A percentile compares a stretch with the other conserved stretches of the same genome.
phyloP scores from a whole-genome alignment of 768 basidiomycete genomes.

The Pleurotus giganteus region DNA sequence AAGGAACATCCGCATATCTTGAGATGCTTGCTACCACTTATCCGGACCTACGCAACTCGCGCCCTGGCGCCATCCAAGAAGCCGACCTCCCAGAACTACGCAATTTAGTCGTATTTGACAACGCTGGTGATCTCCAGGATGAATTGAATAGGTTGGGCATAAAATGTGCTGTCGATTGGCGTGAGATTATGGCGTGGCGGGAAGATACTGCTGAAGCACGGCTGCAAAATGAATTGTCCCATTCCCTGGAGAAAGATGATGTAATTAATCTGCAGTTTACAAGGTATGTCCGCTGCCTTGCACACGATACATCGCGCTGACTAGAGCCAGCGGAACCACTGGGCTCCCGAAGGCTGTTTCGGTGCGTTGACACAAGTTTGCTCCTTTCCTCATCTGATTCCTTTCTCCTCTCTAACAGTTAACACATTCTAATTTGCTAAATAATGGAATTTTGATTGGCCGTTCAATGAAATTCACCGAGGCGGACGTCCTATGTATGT shows the following conservation, averaged over 20 bases:
- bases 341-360: conserved; percentile 83
- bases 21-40: conserved; percentile 56
- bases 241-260: conserved; percentile 55
- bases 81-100: conserved; percentile 58
- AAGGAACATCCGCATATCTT: conserved; percentile 53
- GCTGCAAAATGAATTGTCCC: conserved; percentile 39
- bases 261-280: conserved; percentile 85
- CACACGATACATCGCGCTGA: neutral
- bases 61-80: conserved; percentile 56
- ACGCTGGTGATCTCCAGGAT: conserved; percentile 36
- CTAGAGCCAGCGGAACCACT: conserved; percentile 64
- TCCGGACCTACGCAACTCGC: conserved; percentile 48
- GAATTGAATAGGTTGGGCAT: conserved; percentile 41
- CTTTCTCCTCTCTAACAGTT: conserved; percentile 40
- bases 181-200: conserved; percentile 69
- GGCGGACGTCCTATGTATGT: conserved; percentile 67
- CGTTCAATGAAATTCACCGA: conserved; percentile 68
- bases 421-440: conserved; percentile 76
- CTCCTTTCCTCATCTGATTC: neutral
- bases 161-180: conserved; percentile 63
- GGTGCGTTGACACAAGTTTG: conserved; percentile 39
- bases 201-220: conserved; percentile 44
- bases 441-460: conserved; percentile 72
- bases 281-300: conserved; percentile 42
- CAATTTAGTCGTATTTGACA: conserved; percentile 68